phyloP scores from a whole-genome alignment of 805 yeast genomes.

The Kazachstania taianensis region DNA sequence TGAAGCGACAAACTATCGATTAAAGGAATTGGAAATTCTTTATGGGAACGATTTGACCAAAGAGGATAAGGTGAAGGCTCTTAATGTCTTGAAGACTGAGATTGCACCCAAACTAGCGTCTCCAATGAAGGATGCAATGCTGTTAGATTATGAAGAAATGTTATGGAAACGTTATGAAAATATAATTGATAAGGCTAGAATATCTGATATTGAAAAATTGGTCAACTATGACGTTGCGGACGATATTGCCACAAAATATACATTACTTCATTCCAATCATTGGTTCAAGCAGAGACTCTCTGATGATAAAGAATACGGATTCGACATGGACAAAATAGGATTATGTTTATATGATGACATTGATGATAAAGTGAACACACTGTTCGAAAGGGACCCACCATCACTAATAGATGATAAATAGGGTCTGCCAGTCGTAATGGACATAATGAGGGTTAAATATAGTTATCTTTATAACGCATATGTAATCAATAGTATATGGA shows the following conservation, averaged over 20 bases:
- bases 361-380: neutral
- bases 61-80: constrained; percentile 9
- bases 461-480: too few relatives aligned
- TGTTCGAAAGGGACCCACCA: neutral
- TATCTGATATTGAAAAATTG: neutral
- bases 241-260: constrained; percentile 1
- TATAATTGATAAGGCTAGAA: constrained; percentile 1
- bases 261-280: neutral
- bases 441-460: too few relatives aligned
- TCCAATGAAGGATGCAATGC: constrained; percentile 23
- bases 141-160: constrained; percentile 14
- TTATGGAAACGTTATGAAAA: constrained; percentile 12
- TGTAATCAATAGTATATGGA: too few relatives aligned
- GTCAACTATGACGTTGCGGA: neutral
- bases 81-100: constrained; percentile 10
- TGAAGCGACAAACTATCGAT: constrained; percentile 17
- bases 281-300: constrained; percentile 1
- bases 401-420: too few relatives aligned
- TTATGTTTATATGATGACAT: constrained; percentile 5
- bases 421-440: too few relatives aligned
- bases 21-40: constrained; percentile 23
- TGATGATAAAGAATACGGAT: neutral
- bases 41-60: constrained; percentile 9
- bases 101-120: constrained; percentile 11
- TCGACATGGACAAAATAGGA: constrained; percentile 5